Evolutionary conservation across 2,329 filamentous ascomycete species (phyloP), one percentile per base, ranked within the genome.

Genomic region (Bipolaris oryzae): DNA sequence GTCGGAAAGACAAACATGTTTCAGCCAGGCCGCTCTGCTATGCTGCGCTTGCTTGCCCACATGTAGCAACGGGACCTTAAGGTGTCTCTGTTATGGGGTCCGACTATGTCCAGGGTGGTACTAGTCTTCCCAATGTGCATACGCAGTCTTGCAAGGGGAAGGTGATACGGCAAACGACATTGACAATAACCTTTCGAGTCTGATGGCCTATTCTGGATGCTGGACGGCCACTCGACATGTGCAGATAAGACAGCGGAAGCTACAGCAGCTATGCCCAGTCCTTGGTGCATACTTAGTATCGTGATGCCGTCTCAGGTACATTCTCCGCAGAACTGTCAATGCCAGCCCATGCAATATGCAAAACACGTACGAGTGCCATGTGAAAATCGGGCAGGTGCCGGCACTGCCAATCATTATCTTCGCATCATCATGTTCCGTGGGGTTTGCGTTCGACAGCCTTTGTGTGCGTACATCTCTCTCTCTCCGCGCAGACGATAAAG

Each of bases 1-100:
- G 60, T 68, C 57, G 65, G 66, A 70, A 11, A 70, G 72, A 69
- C 67, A 69, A 68, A 72, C 61, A 64, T 64, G 66, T 70, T 68
- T 68, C 70, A 68, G 53, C 31, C 49, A 45, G 39, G 57, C 58
- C 57, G 57, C 60, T 61, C 56, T 37, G 55, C 49, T 39, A 50
- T 48, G 46, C 43, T 28, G 7, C 7, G 7, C 39, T 38, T 44
- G 55, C 54, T 55, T 54, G 57, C 45, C 50, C 25, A 44, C 3
- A 31, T 31, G 28, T 47, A 31, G 44, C 43, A 43, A 48, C 55
- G 37, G 34, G 33, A 52, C 16, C 34, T 16, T 43, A 23, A 23
- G 21, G 44, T 50, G 46, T 25, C 45, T 33, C 31, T 13, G 23
- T 18, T 18, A 38, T 13, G 43, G 41, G 43, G 16, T 13, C 44